These are phyloP conservation scores for Fagopyrum esculentum DNA, from an alignment of 148 eudicot species.

Conservation along the genomic window DNA sequence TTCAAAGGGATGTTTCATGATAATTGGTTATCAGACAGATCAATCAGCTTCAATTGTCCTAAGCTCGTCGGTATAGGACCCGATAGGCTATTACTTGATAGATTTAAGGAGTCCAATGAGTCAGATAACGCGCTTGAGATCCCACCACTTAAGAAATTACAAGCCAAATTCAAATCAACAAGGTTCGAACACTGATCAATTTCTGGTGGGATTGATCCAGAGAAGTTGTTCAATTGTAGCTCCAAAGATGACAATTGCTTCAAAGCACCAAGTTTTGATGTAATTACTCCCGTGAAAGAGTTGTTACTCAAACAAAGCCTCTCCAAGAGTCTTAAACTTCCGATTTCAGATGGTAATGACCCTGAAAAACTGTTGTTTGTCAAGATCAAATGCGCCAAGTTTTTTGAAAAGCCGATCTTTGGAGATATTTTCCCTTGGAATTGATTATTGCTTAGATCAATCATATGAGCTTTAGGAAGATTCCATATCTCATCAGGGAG, in stretches of 20 bases:
- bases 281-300: no score
- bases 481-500: constrained; percentile 73
- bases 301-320: constrained; percentile 48
- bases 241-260: constrained; percentile 61
- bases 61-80: constrained; percentile 59
- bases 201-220: constrained; percentile 60
- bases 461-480: constrained; percentile 46
- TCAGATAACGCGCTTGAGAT: constrained; percentile 49
- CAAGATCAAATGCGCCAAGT: constrained; percentile 47
- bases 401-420: constrained; percentile 35
- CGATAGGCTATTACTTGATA: constrained; percentile 54
- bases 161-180: constrained; percentile 67
- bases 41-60: constrained; percentile 61
- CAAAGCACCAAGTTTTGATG: constrained; percentile 40
- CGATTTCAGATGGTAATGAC: constrained; percentile 61
- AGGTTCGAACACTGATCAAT: constrained; percentile 51
- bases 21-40: constrained; percentile 66
- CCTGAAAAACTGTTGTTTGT: constrained; percentile 64
- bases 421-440: constrained; percentile 55
- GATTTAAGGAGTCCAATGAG: constrained; percentile 76
- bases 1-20: constrained; percentile 55
- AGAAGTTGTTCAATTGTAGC: constrained; percentile 48
- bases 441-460: constrained; percentile 67
- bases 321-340: constrained; percentile 46
- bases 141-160: constrained; percentile 44